These are phyloP conservation scores for Penicillium coprophilum DNA, from an alignment of 495 filamentous ascomycete species.

Conservation along the genomic window DNA sequence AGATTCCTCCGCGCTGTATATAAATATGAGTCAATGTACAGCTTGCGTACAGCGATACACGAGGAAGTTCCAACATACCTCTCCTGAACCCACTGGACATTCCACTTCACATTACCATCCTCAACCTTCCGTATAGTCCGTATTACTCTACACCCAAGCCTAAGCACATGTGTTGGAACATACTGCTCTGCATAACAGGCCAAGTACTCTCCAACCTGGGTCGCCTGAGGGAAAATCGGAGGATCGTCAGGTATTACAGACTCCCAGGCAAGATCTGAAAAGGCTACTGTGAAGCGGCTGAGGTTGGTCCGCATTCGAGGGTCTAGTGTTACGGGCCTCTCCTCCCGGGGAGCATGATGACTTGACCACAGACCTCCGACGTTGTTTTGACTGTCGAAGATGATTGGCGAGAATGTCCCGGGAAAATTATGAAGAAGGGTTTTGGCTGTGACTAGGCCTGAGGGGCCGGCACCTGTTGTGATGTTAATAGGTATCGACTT, in stretches of 20 bases:
- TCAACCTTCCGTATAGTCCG: constrained; percentile 37
- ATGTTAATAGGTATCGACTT: neutral
- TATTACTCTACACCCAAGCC: constrained; percentile 54
- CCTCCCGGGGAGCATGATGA: neutral
- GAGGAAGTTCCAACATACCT: constrained; percentile 22
- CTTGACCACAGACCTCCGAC: constrained; percentile 74
- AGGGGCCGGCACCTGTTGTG: constrained; percentile 68
- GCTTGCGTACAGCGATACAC: neutral
- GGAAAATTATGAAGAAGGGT: constrained; percentile 64
- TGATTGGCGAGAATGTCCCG: constrained; percentile 62
- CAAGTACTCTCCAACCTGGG: constrained; percentile 74
- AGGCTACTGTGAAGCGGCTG: constrained; percentile 72
- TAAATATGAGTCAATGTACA: constrained; percentile 15
- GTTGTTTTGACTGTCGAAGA: constrained; percentile 65
- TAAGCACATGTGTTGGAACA: constrained; percentile 48
- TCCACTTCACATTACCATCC: constrained; percentile 46
- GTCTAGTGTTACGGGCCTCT: constrained; percentile 47
- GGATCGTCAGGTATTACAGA: constrained; percentile 37
- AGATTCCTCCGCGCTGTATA: constrained; percentile 3
- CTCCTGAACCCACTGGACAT: constrained; percentile 43
- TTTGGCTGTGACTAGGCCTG: constrained; percentile 80
- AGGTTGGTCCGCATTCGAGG: constrained; percentile 77
- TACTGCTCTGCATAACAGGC: constrained; percentile 60
- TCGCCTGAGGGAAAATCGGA: constrained; percentile 69
- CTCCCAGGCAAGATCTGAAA: constrained; percentile 76